Percentiles rank a stretch among this genome's conserved stretches.
Conservation (phyloP, 73 alveolate genomes). For the Paramecium octaurelia region DNA sequence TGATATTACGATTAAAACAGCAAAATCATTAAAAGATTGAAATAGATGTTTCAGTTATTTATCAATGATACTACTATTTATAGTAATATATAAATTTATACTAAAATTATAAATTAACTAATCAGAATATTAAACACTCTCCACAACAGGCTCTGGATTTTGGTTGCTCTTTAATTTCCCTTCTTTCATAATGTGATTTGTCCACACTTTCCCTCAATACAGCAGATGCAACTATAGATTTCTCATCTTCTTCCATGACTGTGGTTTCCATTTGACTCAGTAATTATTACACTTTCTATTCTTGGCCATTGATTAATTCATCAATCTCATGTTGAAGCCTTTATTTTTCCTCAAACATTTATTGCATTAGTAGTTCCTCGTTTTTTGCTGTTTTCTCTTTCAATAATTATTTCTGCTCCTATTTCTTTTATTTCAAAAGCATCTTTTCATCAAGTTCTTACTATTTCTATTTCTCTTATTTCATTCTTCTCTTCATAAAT, state of each 20-base stretch:
- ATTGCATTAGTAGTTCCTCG: background rate
- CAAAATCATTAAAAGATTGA: background rate
- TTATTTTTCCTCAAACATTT: background rate
- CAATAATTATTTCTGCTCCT: background rate
- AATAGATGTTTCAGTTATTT: background rate
- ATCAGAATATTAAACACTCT: background rate
- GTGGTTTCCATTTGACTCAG: conserved; percentile 12
- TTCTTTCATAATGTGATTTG: background rate
- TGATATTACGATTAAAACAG: too few species aligned
- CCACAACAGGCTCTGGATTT: background rate
- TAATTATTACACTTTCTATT: background rate
- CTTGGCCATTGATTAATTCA: background rate
- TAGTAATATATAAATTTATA: background rate
- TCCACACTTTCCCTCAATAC: background rate
- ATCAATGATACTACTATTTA: background rate
- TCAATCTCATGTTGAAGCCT: background rate
- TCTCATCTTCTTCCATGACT: background rate
- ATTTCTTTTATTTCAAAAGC: background rate
- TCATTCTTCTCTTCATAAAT: background rate
- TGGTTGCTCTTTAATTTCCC: background rate
- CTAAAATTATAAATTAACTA: background rate
- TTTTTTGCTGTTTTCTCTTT: background rate
- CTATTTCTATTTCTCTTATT: background rate
- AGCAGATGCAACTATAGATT: background rate
- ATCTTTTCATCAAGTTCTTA: background rate